Base-by-base conservation (phyloP, 2,329 filamentous ascomycete species). In the Colletotrichum musicola region DNA sequence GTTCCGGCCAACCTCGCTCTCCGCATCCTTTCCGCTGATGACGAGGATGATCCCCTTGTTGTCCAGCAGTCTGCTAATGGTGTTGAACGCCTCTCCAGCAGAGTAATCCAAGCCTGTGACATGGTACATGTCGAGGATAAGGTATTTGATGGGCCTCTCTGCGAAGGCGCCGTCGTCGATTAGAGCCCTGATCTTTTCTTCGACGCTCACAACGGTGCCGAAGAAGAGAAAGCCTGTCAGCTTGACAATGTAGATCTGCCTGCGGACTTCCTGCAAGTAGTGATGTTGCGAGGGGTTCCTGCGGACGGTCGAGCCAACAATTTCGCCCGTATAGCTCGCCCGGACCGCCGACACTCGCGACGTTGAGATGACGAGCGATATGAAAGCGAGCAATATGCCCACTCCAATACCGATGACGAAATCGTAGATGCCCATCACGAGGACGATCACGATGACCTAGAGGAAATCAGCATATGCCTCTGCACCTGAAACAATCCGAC, bases 161-260 rank as follows among this genome's bases (percentile, higher is more conserved):
- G 85, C 83, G 76, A 98, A 98, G 2, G 90, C 88, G 70, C 95
- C 90, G 35, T 97, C 94, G 30, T 95, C 91, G 54, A 98, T 90
- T 38, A 98, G 82, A 4, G 86, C 89, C 22, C 95, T 89, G 70
- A 98, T 95, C 71, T 92, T 92, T 71, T 93, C 92, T 79, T 99
- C 96, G 0, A 99, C 95, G 55, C 93, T 94, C 61, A 98, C 95
- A 72, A 99, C 97, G 3, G 95, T 98, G 16, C 96, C 96, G 73
- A 99, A 99, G 84, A 99, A 99, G n/a, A 99, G 88, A 76, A 95
- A 98, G 0, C 96, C 95, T 0, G 93, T 92, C 16, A 99, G 86
- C 79, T 98, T 98, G 75, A 97, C 92, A 57, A 98, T 90, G 67
- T 93, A 92, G 40, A 97, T 96, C 77, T 99, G 96, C 38, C 89